Conservation (phyloP, 2,329 filamentous ascomycete species). For the Neurospora sp. region DNA sequence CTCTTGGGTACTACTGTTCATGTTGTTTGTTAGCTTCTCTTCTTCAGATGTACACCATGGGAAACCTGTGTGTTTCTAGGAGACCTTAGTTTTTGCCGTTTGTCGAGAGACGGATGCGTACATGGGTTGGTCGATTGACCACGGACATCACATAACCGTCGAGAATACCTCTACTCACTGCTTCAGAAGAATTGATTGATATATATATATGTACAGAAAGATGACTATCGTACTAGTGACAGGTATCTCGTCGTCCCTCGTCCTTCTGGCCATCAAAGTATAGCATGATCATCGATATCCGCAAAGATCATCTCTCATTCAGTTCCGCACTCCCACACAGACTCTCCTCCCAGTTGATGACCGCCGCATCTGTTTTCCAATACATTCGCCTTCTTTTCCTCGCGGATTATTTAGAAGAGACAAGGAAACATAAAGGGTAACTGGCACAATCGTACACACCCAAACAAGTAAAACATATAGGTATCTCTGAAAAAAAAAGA, state of each 20-base stretch:
- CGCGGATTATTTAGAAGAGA: neutral
- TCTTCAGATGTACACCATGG: neutral
- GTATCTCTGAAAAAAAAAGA: neutral
- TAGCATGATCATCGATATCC: neutral
- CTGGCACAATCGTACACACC: neutral
- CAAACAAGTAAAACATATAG: neutral
- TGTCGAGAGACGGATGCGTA: neutral
- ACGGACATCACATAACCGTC: neutral
- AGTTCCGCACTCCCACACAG: neutral
- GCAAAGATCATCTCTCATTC: neutral
- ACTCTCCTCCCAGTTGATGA: neutral
- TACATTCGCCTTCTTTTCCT: neutral
- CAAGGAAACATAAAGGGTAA: neutral
- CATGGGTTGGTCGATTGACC: neutral
- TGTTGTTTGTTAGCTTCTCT: neutral
- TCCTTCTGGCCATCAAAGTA: neutral
- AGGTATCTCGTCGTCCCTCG: neutral
- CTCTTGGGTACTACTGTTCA: neutral
- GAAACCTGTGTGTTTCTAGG: too few species aligned
- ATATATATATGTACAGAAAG: neutral
- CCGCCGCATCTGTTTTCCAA: neutral
- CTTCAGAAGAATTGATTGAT: neutral
- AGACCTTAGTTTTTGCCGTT: neutral
- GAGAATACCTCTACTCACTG: neutral
- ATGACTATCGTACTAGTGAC: neutral